phyloP scores from a whole-genome alignment of 345 rosid species.

The Hibiscus syriacus region DNA sequence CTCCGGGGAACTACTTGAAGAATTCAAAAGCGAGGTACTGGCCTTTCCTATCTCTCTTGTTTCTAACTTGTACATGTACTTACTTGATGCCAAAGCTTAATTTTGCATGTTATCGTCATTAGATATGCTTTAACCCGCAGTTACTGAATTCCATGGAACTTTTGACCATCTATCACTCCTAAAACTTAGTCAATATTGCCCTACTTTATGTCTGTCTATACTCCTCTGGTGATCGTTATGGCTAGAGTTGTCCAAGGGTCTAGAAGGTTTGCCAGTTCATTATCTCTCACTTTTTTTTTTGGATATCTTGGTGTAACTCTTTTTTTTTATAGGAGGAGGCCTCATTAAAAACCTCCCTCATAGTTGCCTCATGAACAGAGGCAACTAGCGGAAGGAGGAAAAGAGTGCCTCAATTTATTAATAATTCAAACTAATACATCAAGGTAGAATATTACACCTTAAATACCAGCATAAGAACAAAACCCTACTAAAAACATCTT shows the following conservation, averaged over 20 bases:
- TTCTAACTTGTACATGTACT: not conserved
- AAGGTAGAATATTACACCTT: too few species aligned
- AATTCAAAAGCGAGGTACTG: constrained; percentile 81
- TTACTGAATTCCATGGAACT: not conserved
- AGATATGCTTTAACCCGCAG: not conserved
- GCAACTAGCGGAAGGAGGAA: too few species aligned
- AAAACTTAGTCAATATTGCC: not conserved
- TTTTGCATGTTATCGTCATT: not conserved
- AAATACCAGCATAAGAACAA: too few species aligned
- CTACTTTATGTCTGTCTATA: not conserved
- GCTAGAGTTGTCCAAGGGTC: not conserved
- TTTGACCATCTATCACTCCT: not conserved
- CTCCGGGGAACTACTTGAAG: constrained; percentile 70
- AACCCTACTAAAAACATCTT: too few species aligned
- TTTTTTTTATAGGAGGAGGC: too few species aligned
- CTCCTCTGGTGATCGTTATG: not conserved
- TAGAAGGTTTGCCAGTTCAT: not conserved
- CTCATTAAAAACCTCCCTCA: too few species aligned
- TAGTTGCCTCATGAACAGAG: too few species aligned
- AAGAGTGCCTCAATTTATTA: too few species aligned
- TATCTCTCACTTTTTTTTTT: not conserved
- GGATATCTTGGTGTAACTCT: not conserved
- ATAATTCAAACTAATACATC: too few species aligned
- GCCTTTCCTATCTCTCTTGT: constrained; percentile 11
- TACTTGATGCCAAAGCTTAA: constrained; percentile 6